Evolutionary conservation across 345 rosid genomes (phyloP).

Genomic region (Gossypium thurberi): DNA sequence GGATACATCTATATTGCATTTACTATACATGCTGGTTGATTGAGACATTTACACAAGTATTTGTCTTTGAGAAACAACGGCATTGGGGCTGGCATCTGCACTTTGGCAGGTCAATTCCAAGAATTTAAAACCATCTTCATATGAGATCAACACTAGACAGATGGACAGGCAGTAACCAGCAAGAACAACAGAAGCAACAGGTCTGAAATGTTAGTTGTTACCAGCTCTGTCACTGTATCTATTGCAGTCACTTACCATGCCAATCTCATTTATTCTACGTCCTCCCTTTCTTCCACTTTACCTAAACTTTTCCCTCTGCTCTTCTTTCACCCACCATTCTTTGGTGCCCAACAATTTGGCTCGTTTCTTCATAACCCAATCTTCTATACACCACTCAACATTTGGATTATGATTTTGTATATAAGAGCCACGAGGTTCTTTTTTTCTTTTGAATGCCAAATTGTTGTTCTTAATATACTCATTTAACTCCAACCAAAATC

Average conservation of each 20-base stretch:
- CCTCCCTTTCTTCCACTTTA: neutral
- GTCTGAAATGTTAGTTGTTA: slow-evolving; percentile 8
- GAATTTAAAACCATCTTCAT: neutral
- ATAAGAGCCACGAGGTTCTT: no score
- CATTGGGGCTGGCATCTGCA: neutral
- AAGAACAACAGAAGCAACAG: neutral
- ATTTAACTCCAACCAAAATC: neutral
- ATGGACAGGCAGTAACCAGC: neutral
- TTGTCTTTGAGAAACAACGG: neutral
- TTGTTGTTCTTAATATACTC: no score
- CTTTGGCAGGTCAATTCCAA: neutral
- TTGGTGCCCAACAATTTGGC: neutral
- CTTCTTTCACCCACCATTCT: neutral
- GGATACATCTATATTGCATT: neutral
- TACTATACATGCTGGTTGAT: neutral
- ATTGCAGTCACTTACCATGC: neutral
- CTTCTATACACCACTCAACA: no score
- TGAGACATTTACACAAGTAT: neutral
- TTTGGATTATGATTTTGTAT: no score
- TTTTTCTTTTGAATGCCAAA: no score
- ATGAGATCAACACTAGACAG: slow-evolving; percentile 1
- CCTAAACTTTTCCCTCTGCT: slow-evolving; percentile 6
- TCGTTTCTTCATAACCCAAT: neutral
- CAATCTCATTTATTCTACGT: neutral
- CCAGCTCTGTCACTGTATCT: neutral